Conservation (phyloP, 371 early-diverging fungal species). For the Mortierella polycephala region DNA sequence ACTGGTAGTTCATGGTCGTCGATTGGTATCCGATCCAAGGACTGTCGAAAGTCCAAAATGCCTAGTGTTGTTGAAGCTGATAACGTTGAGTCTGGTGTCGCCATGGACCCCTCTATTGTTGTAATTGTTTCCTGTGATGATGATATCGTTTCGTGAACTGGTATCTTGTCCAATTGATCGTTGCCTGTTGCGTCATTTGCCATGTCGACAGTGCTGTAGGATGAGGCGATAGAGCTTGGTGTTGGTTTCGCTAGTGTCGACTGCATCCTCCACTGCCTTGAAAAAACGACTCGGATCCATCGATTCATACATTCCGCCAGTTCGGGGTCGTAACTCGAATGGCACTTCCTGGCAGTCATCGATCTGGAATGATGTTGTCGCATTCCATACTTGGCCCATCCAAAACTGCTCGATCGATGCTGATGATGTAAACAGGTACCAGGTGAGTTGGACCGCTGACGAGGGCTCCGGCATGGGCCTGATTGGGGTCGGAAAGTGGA, state of each 20-base stretch:
- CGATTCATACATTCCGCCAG: constrained; percentile 46
- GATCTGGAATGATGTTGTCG: constrained; percentile 1
- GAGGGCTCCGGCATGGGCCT: not conserved
- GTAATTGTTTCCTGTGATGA: not conserved
- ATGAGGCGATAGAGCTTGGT: constrained; percentile 1
- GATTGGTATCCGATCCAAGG: constrained; percentile 6
- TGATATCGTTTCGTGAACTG: no score
- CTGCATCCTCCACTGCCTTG: constrained; percentile 18
- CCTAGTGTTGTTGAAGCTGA: not conserved
- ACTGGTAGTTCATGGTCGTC: constrained; percentile 7
- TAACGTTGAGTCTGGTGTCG: not conserved
- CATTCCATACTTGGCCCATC: no score
- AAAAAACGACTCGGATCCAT: constrained; percentile 27
- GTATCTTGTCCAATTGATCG: not conserved
- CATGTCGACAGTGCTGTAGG: constrained; percentile 15
- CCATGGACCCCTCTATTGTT: not conserved
- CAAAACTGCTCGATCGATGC: not conserved
- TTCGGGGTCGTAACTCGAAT: constrained; percentile 32
- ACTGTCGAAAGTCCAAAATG: constrained; percentile 1
- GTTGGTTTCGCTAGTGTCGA: constrained; percentile 28
- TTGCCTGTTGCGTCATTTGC: not conserved
- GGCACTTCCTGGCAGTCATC: not conserved
- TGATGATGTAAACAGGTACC: constrained; percentile 4
- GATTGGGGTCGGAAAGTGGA: not conserved
- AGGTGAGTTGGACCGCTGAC: not conserved